A percentile compares a stretch with the other conserved stretches of the same genome.
Conservation (phyloP, 164 flowering plant species). For the Cinnamomum micranthum region DNA sequence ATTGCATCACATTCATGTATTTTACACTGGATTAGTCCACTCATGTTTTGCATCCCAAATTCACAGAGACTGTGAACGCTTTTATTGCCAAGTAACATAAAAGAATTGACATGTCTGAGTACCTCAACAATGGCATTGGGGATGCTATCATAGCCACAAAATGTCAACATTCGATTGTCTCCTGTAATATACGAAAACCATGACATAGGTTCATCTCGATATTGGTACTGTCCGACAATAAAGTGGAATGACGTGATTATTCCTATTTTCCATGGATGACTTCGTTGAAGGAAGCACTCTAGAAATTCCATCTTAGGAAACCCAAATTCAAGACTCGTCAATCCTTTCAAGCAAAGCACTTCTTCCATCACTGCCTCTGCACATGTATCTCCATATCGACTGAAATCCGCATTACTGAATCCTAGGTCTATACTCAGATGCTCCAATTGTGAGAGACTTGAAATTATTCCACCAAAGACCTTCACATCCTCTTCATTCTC, state of each 20-base stretch:
- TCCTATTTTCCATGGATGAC: neutral
- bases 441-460: neutral
- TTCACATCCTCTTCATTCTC: neutral
- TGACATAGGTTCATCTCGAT: no score
- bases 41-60: neutral
- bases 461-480: no score
- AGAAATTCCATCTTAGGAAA: neutral
- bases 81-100: no score
- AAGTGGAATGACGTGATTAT: neutral
- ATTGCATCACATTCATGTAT: neutral
- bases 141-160: no score
- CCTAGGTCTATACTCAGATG: conserved; percentile 18
- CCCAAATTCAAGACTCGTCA: neutral
- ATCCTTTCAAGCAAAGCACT: neutral
- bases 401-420: no score
- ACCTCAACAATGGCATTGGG: no score
- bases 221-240: neutral
- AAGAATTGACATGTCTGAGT: no score
- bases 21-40: neutral
- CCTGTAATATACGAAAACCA: no score
- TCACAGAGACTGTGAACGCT: no score
- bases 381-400: neutral
- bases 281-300: neutral
- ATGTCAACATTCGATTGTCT: no score
- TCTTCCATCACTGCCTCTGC: conserved; percentile 4